Base-by-base conservation (phyloP, 805 yeast genomes). In the Spencermartinsiella europaea region DNA sequence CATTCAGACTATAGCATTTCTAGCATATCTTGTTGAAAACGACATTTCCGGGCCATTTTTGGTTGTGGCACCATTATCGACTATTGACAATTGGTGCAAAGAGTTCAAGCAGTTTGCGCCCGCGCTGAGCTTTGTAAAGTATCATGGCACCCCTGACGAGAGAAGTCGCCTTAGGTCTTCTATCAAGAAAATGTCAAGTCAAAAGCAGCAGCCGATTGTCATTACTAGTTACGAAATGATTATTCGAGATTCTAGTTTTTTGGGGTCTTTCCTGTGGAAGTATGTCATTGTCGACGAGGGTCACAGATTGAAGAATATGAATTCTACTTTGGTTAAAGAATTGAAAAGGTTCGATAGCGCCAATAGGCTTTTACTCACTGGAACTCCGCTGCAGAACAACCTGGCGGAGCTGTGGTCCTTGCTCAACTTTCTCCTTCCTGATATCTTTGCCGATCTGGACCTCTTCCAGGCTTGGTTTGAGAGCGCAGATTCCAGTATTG, bases 251-350 rank as follows among this genome's bases (percentile, higher is more conserved):
- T 75, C 80, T 38, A 66, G 44, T 25, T 93, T 91, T 60, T 72
- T 93, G 56, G 79, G 80, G 60, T 74, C 73, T 77, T 19, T 93
- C 90, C 65, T 87, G 90, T 64, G 86, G 85, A 55, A 80, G 93
- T 51, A 91, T 93, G 1, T 93, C 86, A 84, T 90, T 42, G 95
- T 91, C 16, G 99, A 91, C 64, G 99, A 91, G 65, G 99, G 98
- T 4, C 99, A 91, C 64, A 71, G 99, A 34, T 70, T 91, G 55
- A 93, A 91, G 60, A 91, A 91, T 62, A 75, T 81, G 52, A 80
- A 90, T 56, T 86, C 95, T 64, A 70, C 80, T 54, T 70, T 91
- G 50, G 82, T 91, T 43, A 74, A 74, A 45, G 81, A 81, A 50
- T 72, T 91, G 54, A 90, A 87, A 58, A 74, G 73, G 52, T 72